Evolutionary conservation across 139 green algal genomes (phyloP).

Genomic region (Chlamydomonas asymmetrica): DNA sequence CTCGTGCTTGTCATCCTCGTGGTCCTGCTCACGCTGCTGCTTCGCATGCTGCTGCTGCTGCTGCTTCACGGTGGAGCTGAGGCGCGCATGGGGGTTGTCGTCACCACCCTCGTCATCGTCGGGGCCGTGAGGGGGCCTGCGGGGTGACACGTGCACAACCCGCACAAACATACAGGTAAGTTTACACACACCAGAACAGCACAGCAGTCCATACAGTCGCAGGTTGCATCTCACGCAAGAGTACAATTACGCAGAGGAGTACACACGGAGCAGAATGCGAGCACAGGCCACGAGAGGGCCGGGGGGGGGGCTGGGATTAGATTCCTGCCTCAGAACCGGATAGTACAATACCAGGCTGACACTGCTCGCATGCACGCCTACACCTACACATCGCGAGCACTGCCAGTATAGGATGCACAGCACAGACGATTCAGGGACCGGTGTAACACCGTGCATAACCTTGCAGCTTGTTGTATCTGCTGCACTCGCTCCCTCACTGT

Average conservation of each 20-base stretch:
- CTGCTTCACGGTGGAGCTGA: no score
- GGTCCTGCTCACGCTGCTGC: not conserved
- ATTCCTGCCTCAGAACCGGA: not conserved
- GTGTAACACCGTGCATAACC: not conserved
- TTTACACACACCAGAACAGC: not conserved
- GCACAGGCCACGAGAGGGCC: not conserved
- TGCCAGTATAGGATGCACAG: not conserved
- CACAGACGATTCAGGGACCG: not conserved
- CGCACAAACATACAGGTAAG: not conserved
- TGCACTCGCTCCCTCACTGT: not conserved
- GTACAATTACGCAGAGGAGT: not conserved
- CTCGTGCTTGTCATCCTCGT: not conserved
- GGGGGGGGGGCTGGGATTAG: no score
- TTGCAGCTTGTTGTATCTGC: not conserved
- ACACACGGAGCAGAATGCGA: not conserved
- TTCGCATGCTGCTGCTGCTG: no score
- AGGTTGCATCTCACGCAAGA: not conserved
- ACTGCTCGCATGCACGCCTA: not conserved
- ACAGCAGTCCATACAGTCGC: not conserved
- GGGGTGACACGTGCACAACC: not conserved
- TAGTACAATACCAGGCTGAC: not conserved
- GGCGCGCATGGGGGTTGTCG: slow-evolving; percentile 5
- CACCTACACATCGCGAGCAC: not conserved
- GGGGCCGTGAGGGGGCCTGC: slow-evolving; percentile 23
- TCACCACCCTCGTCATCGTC: slow-evolving; percentile 36